Base-by-base conservation (phyloP, 2,329 filamentous ascomycete species). In the Pezicula neosporulosa region DNA sequence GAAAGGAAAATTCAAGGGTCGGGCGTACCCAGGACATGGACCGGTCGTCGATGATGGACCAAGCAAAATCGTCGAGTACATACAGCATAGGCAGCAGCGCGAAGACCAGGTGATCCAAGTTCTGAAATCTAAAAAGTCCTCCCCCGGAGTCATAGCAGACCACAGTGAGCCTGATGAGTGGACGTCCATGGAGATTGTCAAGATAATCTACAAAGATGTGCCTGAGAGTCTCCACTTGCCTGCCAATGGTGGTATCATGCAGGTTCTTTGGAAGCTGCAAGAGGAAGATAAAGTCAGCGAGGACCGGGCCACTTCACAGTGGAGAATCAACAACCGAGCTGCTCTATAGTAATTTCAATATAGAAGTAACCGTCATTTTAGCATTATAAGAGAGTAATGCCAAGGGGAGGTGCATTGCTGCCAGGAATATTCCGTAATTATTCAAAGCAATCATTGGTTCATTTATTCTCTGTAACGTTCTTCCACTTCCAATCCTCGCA, bases 1-100 rank as follows among this genome's bases (percentile, higher is more conserved):
- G 90, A 74, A 76, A 43, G 68, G 70, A 19, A 72, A 83, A 6
- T 89, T 89, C 60, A 69, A 68, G 1, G 87, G 88, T 1, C 76
- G 82, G 44, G 90, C 85, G 2, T 97, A 96, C 66, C 93, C 94
- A 0, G 93, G 89, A 4, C 94, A 99, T 63, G 94, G 94, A 0
- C 79, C 85, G 0, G 82, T 94, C 3, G 77, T 97, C 21, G 80
- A 85, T 36, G 80, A 94, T 55, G 89, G 89, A 0, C 80, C 77
- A 21, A 74, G 72, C 21, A 93, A 83, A 65, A 87, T 97, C 48
- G 61, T 72, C 18, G 90, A 96, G 68, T 97, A 99, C 66, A 89
- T 97, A 59, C 68, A 75, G 54, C 94, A 97, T 71, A 79, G 93
- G 30, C 80, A 83, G 62, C 80, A 88, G 71, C 80, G 94, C 19